Conservation (phyloP, 345 rosid species). For the Eucalyptus albens region DNA sequence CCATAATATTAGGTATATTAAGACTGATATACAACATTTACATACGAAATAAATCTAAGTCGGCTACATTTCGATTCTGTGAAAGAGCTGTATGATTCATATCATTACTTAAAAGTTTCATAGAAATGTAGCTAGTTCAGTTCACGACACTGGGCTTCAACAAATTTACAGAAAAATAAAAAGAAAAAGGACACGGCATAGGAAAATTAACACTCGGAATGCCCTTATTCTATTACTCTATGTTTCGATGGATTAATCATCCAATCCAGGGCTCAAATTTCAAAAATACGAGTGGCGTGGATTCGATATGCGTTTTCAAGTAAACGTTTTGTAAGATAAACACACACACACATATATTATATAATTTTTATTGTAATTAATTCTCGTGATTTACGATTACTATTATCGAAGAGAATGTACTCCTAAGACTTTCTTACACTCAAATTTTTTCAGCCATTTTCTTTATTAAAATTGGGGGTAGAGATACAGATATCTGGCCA, state of each 20-base stretch:
- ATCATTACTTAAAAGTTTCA: not conserved
- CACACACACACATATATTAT: not conserved
- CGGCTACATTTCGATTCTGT: not conserved
- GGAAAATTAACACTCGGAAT: not conserved
- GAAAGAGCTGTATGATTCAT: not conserved
- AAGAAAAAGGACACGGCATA: not conserved
- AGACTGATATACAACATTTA: not conserved
- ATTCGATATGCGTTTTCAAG: not conserved
- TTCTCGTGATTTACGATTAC: not conserved
- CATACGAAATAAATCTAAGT: not conserved
- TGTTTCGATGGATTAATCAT: not conserved
- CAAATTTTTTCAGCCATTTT: not conserved
- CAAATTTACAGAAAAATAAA: not conserved
- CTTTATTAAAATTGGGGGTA: not conserved
- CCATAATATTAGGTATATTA: not conserved
- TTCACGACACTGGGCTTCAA: not conserved
- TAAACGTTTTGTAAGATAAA: not conserved
- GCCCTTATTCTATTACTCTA: not conserved
- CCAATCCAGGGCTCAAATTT: not conserved
- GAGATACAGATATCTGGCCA: not conserved
- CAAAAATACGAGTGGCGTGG: not conserved
- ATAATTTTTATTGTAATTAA: not conserved
- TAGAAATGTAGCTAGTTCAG: not conserved
- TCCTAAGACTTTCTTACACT: not conserved
- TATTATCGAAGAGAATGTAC: not conserved